phyloP scores from a whole-genome alignment of 495 filamentous ascomycete genomes.

The Penicillium diatomitis region DNA sequence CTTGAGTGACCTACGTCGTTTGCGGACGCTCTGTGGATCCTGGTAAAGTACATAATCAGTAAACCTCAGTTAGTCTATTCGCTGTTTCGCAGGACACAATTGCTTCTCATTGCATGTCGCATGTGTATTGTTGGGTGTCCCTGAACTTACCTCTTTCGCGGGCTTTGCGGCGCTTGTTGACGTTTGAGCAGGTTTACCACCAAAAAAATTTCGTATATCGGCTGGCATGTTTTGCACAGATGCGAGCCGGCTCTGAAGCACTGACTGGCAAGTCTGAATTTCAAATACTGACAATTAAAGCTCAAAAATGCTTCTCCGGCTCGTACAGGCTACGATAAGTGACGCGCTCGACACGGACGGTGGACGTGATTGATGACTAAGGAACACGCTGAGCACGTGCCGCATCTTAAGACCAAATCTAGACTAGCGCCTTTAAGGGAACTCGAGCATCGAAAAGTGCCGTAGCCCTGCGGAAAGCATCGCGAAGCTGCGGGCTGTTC shows the following conservation, averaged over 20 bases:
- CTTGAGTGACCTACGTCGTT: slow-evolving; percentile 26
- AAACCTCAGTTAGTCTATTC: neutral
- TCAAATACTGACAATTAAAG: neutral
- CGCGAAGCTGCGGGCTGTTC: neutral
- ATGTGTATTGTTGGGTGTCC: neutral
- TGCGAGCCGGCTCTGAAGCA: neutral
- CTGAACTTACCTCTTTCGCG: slow-evolving; percentile 30
- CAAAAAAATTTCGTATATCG: slow-evolving; percentile 79
- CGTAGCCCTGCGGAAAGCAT: slow-evolving; percentile 8
- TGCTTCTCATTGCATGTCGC: no score
- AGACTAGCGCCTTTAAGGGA: slow-evolving; percentile 10
- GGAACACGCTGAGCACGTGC: slow-evolving; percentile 21
- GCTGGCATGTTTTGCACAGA: slow-evolving; percentile 45
- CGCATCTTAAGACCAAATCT: slow-evolving; percentile 6
- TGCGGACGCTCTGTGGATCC: slow-evolving; percentile 27
- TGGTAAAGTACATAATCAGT: slow-evolving; percentile 8
- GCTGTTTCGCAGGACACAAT: no score
- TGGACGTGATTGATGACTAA: slow-evolving; percentile 34
- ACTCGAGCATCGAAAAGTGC: slow-evolving; percentile 27
- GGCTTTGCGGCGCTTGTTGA: slow-evolving; percentile 24
- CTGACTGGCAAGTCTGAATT: neutral
- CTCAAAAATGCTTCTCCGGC: slow-evolving; percentile 1
- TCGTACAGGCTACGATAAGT: neutral
- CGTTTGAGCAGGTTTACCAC: slow-evolving; percentile 38
- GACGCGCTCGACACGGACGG: slow-evolving; percentile 22